Evolutionary conservation across 2,329 filamentous ascomycete genomes (phyloP).

Genomic region (Fusarium keratoplasticum): DNA sequence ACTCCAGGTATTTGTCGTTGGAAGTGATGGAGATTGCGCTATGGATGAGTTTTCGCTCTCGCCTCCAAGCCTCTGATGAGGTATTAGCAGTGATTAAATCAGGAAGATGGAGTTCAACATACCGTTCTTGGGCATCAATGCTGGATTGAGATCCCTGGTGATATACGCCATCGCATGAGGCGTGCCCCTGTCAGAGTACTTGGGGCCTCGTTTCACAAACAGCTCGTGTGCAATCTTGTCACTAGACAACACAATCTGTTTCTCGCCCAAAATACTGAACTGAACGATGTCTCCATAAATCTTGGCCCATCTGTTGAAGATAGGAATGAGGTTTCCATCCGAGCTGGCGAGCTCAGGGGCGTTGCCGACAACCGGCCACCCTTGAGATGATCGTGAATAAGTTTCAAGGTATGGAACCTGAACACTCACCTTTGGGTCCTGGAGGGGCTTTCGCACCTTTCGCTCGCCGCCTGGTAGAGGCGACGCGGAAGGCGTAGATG

Average conservation of each 20-base stretch:
- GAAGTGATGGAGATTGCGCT: conserved; percentile 1
- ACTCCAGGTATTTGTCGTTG: neutral
- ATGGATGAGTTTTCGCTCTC: conserved; percentile 2
- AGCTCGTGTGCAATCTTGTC: conserved; percentile 1
- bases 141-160: neutral
- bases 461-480: neutral
- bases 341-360: conserved; percentile 5
- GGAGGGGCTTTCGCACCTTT: conserved; percentile 3
- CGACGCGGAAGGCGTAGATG: neutral
- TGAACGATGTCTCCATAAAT: conserved; percentile 1
- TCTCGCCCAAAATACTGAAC: conserved; percentile 6
- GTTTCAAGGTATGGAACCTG: neutral
- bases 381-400: neutral
- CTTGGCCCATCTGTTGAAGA: conserved; percentile 1
- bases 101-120: too few species aligned
- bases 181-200: conserved; percentile 4
- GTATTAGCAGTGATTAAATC: neutral
- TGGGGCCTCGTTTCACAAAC: neutral
- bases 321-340: neutral
- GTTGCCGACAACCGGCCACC: conserved; percentile 8
- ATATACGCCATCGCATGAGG: neutral
- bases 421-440: neutral
- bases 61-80: neutral
- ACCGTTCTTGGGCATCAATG: neutral
- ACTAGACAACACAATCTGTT: neutral